Base-by-base conservation (phyloP, 257 asterid species). In the Gynochthodes officinalis region DNA sequence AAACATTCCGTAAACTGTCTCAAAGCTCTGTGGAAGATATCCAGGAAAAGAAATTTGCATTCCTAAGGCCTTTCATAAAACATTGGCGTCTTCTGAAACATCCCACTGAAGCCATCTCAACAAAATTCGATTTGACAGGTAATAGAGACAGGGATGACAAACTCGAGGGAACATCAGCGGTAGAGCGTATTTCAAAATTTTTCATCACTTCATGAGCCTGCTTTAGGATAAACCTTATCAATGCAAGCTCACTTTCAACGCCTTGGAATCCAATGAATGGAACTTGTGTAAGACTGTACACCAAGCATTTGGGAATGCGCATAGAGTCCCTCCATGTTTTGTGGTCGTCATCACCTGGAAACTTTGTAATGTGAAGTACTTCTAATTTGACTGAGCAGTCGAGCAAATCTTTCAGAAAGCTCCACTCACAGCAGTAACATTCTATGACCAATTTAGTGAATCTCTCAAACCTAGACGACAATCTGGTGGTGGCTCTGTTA, bases 321-420 rank as follows among this genome's bases (percentile, higher is more conserved):
- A 33, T 10, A 30, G 82, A 76, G 19, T 74, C 42, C 67, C 35
- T 54, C 79, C 79, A 50, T n/a, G 50, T 57, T 40, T 62, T 61
- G 49, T 68, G 61, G 1, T 13, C 7, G n/a, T 35, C 15, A 19
- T 9, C 1, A 48, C 43, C 8, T 21, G 12, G 14, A 67, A 1
- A 2, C 19, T 21, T 58, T 16, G 18, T 15, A 32, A 71, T 42
- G 5, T 19, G 7, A 18, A 71, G 75, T 13, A n/a, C 27, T 25
- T 71, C 39, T 18, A 71, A 57, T 37, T 43, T 71, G 7, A 50
- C 32, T 7, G 23, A 40, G 43, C 28, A 27, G 3, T 27, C 40
- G 10, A 71, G 54, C 42, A 71, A 21, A 48, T 6, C 33, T 16
- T 32, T 40, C 2, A 70, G 53, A 37, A n/a, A 54, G 10, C 23